phyloP scores from a whole-genome alignment of 176 grass and related monocot genomes.

The Carex pumila region DNA sequence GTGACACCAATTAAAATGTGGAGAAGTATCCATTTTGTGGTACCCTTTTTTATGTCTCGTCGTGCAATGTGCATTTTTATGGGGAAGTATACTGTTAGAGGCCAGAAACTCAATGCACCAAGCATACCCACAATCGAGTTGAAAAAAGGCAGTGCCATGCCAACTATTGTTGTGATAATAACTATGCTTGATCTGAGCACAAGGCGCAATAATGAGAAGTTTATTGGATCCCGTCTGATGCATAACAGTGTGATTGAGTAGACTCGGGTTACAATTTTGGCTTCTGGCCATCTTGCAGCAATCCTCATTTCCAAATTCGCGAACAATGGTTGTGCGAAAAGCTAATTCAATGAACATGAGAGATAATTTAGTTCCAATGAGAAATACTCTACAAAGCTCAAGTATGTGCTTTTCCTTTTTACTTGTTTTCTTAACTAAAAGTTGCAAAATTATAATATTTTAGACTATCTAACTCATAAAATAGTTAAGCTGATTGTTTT shows the following conservation, averaged over 20 bases:
- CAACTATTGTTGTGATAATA: conserved; percentile 46
- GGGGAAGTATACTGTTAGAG: conserved; percentile 73
- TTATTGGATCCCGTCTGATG: conserved; percentile 27
- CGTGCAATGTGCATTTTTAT: conserved; percentile 75
- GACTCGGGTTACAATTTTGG: conserved; percentile 56
- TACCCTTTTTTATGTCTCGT: conserved; percentile 36
- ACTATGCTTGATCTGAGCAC: conserved; percentile 42
- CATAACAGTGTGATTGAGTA: conserved; percentile 43
- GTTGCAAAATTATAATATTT: background rate
- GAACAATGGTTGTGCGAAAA: conserved; percentile 71
- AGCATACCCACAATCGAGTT: conserved; percentile 71
- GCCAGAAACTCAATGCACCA: conserved; percentile 82
- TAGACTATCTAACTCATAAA: background rate
- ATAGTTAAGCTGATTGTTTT: background rate
- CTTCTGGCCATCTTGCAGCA: conserved; percentile 43
- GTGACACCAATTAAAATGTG: conserved; percentile 48
- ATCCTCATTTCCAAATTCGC: conserved; percentile 39
- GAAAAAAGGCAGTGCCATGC: conserved; percentile 79
- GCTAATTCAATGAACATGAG: conserved; percentile 19
- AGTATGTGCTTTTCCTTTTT: background rate
- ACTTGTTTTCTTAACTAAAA: background rate
- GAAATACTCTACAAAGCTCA: background rate
- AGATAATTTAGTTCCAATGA: background rate
- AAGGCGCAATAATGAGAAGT: conserved; percentile 42
- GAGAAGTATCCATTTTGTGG: conserved; percentile 40